These are phyloP conservation scores for Phytophthora sp. DNA, from an alignment of 352 stramenopile genomes.

Conservation along the genomic window DNA sequence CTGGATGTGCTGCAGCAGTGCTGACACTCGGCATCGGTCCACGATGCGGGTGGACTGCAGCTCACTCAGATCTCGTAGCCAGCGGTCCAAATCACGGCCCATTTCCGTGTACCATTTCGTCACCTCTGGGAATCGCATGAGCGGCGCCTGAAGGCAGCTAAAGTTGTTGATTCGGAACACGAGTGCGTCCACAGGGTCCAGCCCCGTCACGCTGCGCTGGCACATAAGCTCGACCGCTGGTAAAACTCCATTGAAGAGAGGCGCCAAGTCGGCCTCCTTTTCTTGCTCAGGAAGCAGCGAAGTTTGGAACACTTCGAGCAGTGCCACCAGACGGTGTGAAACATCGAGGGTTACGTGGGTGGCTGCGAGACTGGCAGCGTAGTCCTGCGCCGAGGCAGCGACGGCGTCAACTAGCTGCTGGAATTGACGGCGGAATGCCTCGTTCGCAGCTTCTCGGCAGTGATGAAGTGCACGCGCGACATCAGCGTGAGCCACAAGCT, in stretches of 20 bases:
- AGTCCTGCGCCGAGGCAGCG: conserved; percentile 55
- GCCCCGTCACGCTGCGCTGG: conserved; percentile 39
- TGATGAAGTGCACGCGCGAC: conserved; percentile 42
- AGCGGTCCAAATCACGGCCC: conserved; percentile 38
- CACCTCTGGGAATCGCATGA: conserved; percentile 54
- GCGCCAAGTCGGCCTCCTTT: conserved; percentile 53
- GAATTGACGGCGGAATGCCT: conserved; percentile 63
- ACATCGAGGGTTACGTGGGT: conserved; percentile 65
- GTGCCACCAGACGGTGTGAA: conserved; percentile 54
- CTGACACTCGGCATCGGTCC: conserved; percentile 48
- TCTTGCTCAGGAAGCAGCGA: conserved; percentile 62
- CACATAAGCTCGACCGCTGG: conserved; percentile 59
- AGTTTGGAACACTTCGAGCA: conserved; percentile 68
- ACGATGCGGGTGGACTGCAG: conserved; percentile 51
- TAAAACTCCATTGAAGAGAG: conserved; percentile 59
- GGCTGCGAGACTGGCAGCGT: conserved; percentile 61
- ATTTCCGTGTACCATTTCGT: conserved; percentile 43
- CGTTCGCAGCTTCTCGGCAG: conserved; percentile 48
- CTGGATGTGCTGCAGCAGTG: conserved; percentile 48
- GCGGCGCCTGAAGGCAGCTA: conserved; percentile 59
- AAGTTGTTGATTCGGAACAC: conserved; percentile 81
- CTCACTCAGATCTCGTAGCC: conserved; percentile 50
- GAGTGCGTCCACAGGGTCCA: conserved; percentile 56
- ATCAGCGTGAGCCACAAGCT: conserved; percentile 42
- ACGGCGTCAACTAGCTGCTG: conserved; percentile 53